Percentiles rank a stretch among this genome's conserved stretches.
phyloP scores from a whole-genome alignment of 495 filamentous ascomycete genomes.

The Pyrenula massariospora region DNA sequence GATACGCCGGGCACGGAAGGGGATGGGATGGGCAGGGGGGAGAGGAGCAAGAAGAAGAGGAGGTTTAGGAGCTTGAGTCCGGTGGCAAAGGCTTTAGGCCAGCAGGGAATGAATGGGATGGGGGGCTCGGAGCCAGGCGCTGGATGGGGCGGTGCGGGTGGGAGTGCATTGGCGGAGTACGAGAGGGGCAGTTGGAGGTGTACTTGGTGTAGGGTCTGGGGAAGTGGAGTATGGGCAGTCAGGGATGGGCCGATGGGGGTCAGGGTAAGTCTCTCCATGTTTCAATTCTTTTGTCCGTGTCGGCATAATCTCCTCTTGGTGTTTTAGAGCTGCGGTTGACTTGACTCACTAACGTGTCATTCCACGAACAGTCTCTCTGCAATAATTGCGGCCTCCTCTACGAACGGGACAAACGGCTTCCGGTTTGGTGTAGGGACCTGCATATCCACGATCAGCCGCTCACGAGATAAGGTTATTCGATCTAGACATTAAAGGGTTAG shows the following conservation, averaged over 20 bases:
- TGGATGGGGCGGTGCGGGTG: conserved; percentile 56
- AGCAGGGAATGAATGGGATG: conserved; percentile 61
- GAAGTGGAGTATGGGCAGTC: conserved; percentile 85
- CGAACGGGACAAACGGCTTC: conserved; percentile 74
- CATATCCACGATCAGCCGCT: conserved; percentile 43
- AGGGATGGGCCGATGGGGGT: conserved; percentile 79
- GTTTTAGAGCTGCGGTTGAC: too few relatives aligned
- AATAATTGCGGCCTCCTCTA: conserved; percentile 86
- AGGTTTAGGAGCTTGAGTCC: conserved; percentile 85
- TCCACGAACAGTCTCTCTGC: conserved; percentile 60
- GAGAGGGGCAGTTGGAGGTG: conserved; percentile 85
- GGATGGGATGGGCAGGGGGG: conserved; percentile 71
- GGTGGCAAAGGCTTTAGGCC: conserved; percentile 43
- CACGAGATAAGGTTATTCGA: background rate
- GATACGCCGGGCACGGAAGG: conserved; percentile 16
- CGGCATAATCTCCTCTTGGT: too few relatives aligned
- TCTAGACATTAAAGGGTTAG: too few relatives aligned
- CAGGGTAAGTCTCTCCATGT: conserved; percentile 48
- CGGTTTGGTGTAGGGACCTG: conserved; percentile 72
- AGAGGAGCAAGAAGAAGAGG: conserved; percentile 87
- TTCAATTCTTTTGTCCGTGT: too few relatives aligned
- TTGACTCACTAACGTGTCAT: background rate
- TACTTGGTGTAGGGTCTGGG: conserved; percentile 79
- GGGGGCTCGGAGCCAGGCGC: conserved; percentile 58
- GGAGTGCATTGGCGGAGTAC: conserved; percentile 35